Percentiles rank a stretch among this genome's conserved stretches.
phyloP scores from a whole-genome alignment of 441 rosid species.

The Gossypium gossypioides region DNA sequence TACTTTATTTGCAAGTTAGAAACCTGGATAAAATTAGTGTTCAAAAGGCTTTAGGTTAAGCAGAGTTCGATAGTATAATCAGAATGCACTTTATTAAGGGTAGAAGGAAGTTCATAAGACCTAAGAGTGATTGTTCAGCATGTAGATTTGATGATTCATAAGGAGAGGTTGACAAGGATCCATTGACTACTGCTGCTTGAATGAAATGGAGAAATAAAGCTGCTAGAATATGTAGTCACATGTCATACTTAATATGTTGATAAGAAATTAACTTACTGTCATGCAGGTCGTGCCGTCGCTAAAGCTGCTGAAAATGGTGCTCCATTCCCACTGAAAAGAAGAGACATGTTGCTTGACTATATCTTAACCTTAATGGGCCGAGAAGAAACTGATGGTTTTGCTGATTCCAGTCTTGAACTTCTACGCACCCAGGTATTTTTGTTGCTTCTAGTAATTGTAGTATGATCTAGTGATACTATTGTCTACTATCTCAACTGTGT shows the following conservation, averaged over 20 bases:
- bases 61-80: not conserved
- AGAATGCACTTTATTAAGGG: not conserved
- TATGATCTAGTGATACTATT: not conserved
- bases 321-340: constrained; percentile 62
- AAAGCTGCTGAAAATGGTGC: constrained; percentile 90
- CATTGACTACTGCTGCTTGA: not conserved
- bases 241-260: not conserved
- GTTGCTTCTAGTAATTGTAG: constrained; percentile 16
- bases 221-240: not conserved
- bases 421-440: constrained; percentile 66
- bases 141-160: not conserved
- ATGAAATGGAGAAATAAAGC: constrained; percentile 1
- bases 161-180: constrained; percentile 1
- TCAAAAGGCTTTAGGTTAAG: not conserved
- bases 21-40: not conserved
- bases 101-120: not conserved
- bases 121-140: not conserved
- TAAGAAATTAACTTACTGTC: constrained; percentile 10
- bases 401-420: constrained; percentile 89
- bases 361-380: constrained; percentile 92
- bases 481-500: not conserved
- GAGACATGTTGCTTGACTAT: constrained; percentile 82
- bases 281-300: constrained; percentile 84
- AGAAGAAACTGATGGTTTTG: constrained; percentile 71
- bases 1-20: not conserved